A percentile compares a stretch with the other conserved stretches of the same genome.
Conservation (phyloP, 2,329 filamentous ascomycete genomes). For the Hirsutella minnesotensis region DNA sequence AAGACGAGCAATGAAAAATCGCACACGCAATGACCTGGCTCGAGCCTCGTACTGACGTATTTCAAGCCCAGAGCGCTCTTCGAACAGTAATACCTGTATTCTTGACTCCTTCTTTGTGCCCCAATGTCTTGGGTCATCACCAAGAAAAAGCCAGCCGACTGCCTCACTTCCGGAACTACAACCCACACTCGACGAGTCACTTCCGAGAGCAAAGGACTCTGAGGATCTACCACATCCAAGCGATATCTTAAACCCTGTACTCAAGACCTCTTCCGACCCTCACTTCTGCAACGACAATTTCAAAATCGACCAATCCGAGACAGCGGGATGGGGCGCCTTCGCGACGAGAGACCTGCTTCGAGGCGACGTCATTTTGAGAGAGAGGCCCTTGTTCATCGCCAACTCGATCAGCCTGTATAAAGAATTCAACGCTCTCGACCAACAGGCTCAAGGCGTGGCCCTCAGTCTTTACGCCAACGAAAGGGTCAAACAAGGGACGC, state of each 20-base stretch:
- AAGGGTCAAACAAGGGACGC: constrained; percentile 14
- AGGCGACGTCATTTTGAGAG: constrained; percentile 30
- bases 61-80: too few relatives aligned
- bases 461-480: constrained; percentile 25
- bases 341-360: constrained; percentile 24
- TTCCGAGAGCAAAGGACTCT: too few relatives aligned
- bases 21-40: too few relatives aligned
- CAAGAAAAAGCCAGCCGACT: too few relatives aligned
- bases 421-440: constrained; percentile 23
- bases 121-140: too few relatives aligned
- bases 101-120: too few relatives aligned
- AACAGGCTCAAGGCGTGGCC: constrained; percentile 18
- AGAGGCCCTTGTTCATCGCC: constrained; percentile 29
- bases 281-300: constrained; percentile 29
- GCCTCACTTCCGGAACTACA: too few relatives aligned
- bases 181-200: too few relatives aligned
- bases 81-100: too few relatives aligned
- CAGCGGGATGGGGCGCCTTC: constrained; percentile 36
- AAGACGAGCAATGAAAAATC: too few relatives aligned
- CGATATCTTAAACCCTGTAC: neutral
- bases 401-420: constrained; percentile 15
- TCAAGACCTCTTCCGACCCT: constrained; percentile 1
- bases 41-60: too few relatives aligned
- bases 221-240: too few relatives aligned
- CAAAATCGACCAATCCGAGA: constrained; percentile 23